Base-by-base conservation (phyloP, 495 filamentous ascomycete species). In the Tuber indicum region DNA sequence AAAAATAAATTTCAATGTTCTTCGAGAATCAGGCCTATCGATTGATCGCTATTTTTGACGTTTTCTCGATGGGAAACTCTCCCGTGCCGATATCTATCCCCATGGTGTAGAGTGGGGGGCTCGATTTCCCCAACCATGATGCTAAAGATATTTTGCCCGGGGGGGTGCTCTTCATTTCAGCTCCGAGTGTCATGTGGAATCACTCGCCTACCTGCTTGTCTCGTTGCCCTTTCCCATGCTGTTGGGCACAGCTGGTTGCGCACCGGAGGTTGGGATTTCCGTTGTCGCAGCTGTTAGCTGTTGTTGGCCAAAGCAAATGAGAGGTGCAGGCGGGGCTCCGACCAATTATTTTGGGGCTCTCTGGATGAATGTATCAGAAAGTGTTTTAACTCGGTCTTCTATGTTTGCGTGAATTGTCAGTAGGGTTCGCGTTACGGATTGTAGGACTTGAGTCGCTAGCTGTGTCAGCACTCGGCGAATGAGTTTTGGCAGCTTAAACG, bases 11-110 rank as follows among this genome's bases (percentile, higher is more conserved):
- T 66, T 2, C 26, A 66, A 66, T 36, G 58, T 66, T 36, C 58
- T 66, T 36, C 26, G 58, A 66, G 58, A 66, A 66, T 36, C 58
- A 66, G 14, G 58, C 58, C 58, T 32, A 66, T 66, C 58, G 58
- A 66, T 66, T 66, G 58, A 66, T 66, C 3, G 26, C 58, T 66
- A 66, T 66, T 66, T 36, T 66, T 36, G 58, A 36, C 26, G 12
- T 14, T 66, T 66, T 66, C 26, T 66, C 58, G 58, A 66, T 66
- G 58, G 58, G 58, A 36, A 36, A 36, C 58, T 66, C 58, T 36
- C 58, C 58, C 26, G 58, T 66, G 58, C 58, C 58, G 26, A 2
- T 66, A 7, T 66, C 10, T 17, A 36, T 36, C 32, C 14, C 26
- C n/a, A 14, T 26, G 52, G 26, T 17, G 14, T 66, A 32, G 23